Percentiles rank a stretch among this genome's conserved stretches.
These are phyloP conservation scores for Colletotrichum somersetense DNA, from an alignment of 2,329 filamentous ascomycete genomes.

Conservation along the genomic window DNA sequence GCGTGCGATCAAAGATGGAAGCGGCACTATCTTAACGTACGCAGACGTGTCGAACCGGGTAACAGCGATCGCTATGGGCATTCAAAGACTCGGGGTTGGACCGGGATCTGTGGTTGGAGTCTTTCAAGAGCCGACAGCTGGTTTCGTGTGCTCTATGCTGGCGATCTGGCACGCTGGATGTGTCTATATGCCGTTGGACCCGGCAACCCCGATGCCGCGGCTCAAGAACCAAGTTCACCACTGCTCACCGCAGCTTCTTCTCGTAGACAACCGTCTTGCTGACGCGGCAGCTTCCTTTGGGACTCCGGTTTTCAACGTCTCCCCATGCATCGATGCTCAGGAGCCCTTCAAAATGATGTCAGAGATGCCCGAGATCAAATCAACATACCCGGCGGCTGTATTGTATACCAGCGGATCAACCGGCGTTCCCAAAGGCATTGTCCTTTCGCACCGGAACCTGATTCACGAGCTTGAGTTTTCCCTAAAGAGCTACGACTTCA, in stretches of 20 bases:
- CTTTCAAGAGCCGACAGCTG: slow-evolving; percentile 52
- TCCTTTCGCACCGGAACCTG: slow-evolving; percentile 49
- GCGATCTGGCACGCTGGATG: slow-evolving; percentile 56
- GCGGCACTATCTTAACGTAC: not conserved
- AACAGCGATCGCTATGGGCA: not conserved
- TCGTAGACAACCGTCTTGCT: not conserved
- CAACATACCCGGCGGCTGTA: slow-evolving; percentile 44
- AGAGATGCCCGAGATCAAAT: not conserved
- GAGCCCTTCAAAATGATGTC: not conserved
- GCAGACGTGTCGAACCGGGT: not conserved
- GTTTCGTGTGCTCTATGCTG: slow-evolving; percentile 55
- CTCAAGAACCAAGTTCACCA: not conserved
- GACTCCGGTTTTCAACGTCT: not conserved
- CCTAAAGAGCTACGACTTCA: slow-evolving; percentile 37
- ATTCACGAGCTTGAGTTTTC: slow-evolving; percentile 45
- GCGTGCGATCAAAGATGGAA: not conserved
- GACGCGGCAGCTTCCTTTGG: not conserved
- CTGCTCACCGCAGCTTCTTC: not conserved
- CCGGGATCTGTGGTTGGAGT: slow-evolving; percentile 52
- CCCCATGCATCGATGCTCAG: not conserved
- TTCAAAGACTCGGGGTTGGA: not conserved
- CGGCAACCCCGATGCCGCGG: not conserved
- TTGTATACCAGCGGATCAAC: slow-evolving; percentile 52
- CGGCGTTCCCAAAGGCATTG: slow-evolving; percentile 57
- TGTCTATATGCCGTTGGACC: slow-evolving; percentile 57